phyloP scores from a whole-genome alignment of 192 early-diverging fungal genomes.

The Phycomyces nitens region DNA sequence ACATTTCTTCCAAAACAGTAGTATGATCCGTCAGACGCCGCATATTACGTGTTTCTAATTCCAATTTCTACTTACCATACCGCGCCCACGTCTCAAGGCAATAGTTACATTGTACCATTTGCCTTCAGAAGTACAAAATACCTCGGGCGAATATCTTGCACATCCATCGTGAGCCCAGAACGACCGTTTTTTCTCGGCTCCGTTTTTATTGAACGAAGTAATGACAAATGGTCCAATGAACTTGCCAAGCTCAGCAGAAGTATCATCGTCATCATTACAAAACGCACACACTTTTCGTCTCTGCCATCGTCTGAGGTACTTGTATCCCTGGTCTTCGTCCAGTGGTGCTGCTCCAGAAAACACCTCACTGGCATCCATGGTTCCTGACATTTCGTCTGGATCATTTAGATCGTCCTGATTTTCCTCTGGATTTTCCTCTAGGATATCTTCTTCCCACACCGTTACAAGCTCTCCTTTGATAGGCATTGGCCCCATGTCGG shows the following conservation, averaged over 20 bases:
- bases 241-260: slow-evolving; percentile 35
- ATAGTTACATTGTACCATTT: slow-evolving; percentile 84
- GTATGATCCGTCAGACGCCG: slow-evolving; percentile 8
- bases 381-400: background rate
- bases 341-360: slow-evolving; percentile 30
- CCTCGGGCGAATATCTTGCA: slow-evolving; percentile 82
- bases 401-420: slow-evolving; percentile 11
- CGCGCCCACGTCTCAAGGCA: slow-evolving; percentile 69
- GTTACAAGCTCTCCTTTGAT: slow-evolving; percentile 58
- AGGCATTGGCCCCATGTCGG: slow-evolving; percentile 46
- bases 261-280: slow-evolving; percentile 63
- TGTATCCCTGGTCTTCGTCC: slow-evolving; percentile 46
- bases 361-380: slow-evolving; percentile 26
- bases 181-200: slow-evolving; percentile 43
- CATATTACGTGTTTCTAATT: slow-evolving; percentile 12
- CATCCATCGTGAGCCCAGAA: slow-evolving; percentile 89
- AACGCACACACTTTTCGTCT: slow-evolving; percentile 60
- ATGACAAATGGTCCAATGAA: slow-evolving; percentile 66
- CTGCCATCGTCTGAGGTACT: slow-evolving; percentile 47
- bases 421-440: slow-evolving; percentile 40
- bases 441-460: slow-evolving; percentile 54
- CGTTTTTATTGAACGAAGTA: slow-evolving; percentile 46
- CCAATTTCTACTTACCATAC: slow-evolving; percentile 48
- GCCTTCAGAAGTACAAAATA: slow-evolving; percentile 60
- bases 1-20: slow-evolving; percentile 52